Conservation (phyloP, 1,139 yeast genomes). For the Yamadazyma kanchanaburiensis region DNA sequence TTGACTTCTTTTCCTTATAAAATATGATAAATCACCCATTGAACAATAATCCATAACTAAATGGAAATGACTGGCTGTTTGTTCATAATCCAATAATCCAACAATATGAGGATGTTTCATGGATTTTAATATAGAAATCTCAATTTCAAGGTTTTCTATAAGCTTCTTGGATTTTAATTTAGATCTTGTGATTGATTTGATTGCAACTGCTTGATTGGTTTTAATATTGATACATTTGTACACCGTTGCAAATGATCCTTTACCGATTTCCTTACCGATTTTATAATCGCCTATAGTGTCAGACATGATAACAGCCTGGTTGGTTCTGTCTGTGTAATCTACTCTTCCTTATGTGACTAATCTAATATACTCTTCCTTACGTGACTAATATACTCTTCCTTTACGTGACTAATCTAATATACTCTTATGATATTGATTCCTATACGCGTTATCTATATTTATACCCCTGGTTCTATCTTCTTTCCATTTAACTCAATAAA, state of each 20-base stretch:
- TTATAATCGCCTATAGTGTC: conserved; percentile 29
- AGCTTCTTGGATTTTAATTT: conserved; percentile 82
- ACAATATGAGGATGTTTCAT: conserved; percentile 94
- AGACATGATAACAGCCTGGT: too few relatives aligned
- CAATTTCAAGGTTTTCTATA: conserved; percentile 86
- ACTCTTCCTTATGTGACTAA: too few relatives aligned
- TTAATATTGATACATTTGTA: conserved; percentile 41
- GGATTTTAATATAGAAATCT: conserved; percentile 79
- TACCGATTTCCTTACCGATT: conserved; percentile 48
- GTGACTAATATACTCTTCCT: too few relatives aligned
- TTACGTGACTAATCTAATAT: too few relatives aligned
- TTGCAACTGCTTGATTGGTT: conserved; percentile 67
- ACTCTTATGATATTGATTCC: too few relatives aligned
- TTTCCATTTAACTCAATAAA: too few relatives aligned
- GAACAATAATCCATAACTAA: conserved; percentile 97
- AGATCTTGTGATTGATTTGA: conserved; percentile 82
- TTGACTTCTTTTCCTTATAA: conserved; percentile 74
- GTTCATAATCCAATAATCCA: conserved; percentile 74
- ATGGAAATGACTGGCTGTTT: conserved; percentile 77
- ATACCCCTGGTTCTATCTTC: too few relatives aligned
- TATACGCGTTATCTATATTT: too few relatives aligned
- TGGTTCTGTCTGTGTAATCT: too few relatives aligned
- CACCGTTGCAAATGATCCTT: conserved; percentile 50
- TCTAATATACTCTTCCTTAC: too few relatives aligned
- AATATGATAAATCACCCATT: conserved; percentile 86